These are phyloP conservation scores for Aspergillus spinulosporus DNA, from an alignment of 2,329 filamentous ascomycete genomes.

Conservation along the genomic window DNA sequence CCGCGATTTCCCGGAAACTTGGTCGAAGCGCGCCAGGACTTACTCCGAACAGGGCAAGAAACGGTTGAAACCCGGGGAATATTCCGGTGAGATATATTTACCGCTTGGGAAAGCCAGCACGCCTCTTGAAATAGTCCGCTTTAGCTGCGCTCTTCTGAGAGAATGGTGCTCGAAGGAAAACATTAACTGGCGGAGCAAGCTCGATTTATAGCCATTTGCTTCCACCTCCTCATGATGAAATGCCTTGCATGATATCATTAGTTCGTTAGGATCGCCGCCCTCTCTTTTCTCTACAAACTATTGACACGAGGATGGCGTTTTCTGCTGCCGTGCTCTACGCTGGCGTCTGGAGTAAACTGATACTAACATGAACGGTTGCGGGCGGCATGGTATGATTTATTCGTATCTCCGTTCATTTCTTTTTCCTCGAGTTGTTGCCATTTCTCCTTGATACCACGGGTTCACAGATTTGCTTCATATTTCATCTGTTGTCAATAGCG, in stretches of 20 bases:
- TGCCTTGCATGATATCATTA: background rate
- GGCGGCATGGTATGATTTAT: conserved; percentile 5
- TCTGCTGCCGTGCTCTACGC: background rate
- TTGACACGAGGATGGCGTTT: background rate
- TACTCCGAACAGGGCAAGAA: conserved; percentile 39
- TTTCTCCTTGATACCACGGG: conserved; percentile 35
- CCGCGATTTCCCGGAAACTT: conserved; percentile 46
- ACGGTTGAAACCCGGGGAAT: conserved; percentile 35
- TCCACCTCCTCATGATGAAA: background rate
- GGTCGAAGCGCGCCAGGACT: conserved; percentile 43
- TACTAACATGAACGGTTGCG: background rate
- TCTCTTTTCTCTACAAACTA: background rate
- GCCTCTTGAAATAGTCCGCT: conserved; percentile 48
- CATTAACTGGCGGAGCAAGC: conserved; percentile 45
- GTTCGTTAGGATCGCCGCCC: background rate
- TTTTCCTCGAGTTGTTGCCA: conserved; percentile 14
- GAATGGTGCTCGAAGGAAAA: conserved; percentile 51
- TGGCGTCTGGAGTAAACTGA: conserved; percentile 8
- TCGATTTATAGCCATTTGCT: conserved; percentile 35
- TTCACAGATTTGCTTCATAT: conserved; percentile 9
- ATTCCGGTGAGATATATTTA: conserved; percentile 43
- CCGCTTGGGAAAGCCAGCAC: conserved; percentile 46
- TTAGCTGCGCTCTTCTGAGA: conserved; percentile 46
- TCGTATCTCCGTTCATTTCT: conserved; percentile 2
- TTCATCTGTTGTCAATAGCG: background rate